Evolutionary conservation across 495 filamentous ascomycete genomes (phyloP).

Genomic region (Chaetomium cochliodes): DNA sequence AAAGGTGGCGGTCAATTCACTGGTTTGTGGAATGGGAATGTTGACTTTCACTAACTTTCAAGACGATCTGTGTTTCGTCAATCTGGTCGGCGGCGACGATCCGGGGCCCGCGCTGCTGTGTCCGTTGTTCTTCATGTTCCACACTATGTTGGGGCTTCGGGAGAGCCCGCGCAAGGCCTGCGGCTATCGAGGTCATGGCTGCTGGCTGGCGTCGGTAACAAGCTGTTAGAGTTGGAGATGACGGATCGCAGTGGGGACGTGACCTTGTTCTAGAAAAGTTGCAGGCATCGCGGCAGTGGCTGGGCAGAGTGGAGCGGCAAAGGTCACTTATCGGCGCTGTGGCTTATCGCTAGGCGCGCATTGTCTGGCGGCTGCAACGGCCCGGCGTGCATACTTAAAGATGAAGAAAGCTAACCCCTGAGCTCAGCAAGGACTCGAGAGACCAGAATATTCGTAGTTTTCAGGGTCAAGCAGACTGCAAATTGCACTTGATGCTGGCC

Average conservation of each 20-base stretch:
- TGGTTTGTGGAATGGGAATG: not conserved
- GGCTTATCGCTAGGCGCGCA: conserved; percentile 16
- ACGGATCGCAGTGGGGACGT: conserved; percentile 25
- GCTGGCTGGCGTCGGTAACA: not conserved
- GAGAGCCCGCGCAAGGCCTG: conserved; percentile 75
- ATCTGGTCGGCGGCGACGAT: conserved; percentile 74
- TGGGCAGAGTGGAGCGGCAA: conserved; percentile 19
- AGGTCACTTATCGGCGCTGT: conserved; percentile 3
- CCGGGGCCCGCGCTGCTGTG: conserved; percentile 72
- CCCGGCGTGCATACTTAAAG: no score
- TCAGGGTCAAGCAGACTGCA: not conserved
- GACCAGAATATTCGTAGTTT: not conserved
- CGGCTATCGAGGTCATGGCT: conserved; percentile 66
- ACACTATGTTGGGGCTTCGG: conserved; percentile 88
- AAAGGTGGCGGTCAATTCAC: conserved; percentile 23
- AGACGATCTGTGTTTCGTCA: conserved; percentile 81
- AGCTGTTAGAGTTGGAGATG: conserved; percentile 16
- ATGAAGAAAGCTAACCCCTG: conserved; percentile 1
- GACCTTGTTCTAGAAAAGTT: conserved; percentile 30
- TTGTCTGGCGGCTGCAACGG: not conserved
- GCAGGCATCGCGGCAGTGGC: conserved; percentile 29
- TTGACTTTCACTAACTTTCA: conserved; percentile 57
- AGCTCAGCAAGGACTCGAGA: not conserved
- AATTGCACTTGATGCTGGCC: not conserved
- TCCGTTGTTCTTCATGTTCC: conserved; percentile 77